These are phyloP conservation scores for Rhizophagus sp. DNA, from an alignment of 192 early-diverging fungal genomes.

Conservation along the genomic window DNA sequence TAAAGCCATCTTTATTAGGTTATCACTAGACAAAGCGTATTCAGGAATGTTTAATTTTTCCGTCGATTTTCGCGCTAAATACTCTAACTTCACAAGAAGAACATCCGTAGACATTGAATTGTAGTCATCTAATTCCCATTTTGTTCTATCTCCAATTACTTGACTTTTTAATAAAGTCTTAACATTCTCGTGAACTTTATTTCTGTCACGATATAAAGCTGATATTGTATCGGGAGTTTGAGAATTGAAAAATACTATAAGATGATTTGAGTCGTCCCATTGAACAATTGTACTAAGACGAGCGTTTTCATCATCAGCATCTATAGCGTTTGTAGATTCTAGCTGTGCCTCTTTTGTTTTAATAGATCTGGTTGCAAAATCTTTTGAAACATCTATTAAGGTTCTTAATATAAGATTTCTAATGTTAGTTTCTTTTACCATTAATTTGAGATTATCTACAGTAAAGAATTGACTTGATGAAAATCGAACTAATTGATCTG, in stretches of 20 bases:
- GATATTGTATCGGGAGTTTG: background rate
- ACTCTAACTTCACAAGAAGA: background rate
- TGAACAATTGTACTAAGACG: background rate
- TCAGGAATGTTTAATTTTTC: background rate
- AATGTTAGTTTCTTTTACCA: slow-evolving; percentile 17
- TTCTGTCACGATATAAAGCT: slow-evolving; percentile 11
- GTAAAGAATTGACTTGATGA: slow-evolving; percentile 27
- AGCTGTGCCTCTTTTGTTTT: background rate
- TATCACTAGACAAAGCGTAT: background rate
- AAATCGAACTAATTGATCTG: slow-evolving; percentile 35
- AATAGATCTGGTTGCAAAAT: slow-evolving; percentile 18
- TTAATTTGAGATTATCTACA: slow-evolving; percentile 28
- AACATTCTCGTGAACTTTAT: background rate
- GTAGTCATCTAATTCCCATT: background rate
- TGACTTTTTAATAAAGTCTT: background rate
- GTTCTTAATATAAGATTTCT: slow-evolving; percentile 12
- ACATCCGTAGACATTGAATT: background rate
- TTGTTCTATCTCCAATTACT: background rate
- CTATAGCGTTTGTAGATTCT: background rate
- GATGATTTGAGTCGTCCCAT: background rate
- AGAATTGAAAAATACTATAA: slow-evolving; percentile 22
- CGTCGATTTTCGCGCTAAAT: slow-evolving; percentile 7
- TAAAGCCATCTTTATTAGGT: slow-evolving; percentile 26
- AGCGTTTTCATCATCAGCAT: background rate
- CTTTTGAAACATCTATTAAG: slow-evolving; percentile 4